Evolutionary conservation across 495 filamentous ascomycete species (phyloP).

Genomic region (Penicillium silybi): DNA sequence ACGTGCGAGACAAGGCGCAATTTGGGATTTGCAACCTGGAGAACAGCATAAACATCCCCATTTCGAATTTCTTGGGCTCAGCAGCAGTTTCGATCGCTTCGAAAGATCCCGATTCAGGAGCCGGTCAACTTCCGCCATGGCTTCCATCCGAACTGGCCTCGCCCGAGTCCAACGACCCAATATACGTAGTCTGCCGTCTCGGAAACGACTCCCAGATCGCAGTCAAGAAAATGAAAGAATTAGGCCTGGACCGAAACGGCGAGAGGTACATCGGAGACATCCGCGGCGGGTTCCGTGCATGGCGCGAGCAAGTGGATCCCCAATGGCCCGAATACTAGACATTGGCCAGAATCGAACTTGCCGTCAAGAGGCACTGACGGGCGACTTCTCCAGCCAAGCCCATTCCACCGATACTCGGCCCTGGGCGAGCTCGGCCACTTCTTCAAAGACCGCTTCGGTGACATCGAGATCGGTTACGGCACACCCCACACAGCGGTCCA

Average conservation of each 20-base stretch:
- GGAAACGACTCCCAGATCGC: slow-evolving; percentile 89
- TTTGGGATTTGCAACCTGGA: slow-evolving; percentile 74
- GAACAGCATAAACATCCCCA: slow-evolving; percentile 75
- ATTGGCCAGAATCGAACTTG: not conserved
- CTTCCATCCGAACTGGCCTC: slow-evolving; percentile 32
- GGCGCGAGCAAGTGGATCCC: slow-evolving; percentile 72
- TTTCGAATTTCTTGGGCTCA: slow-evolving; percentile 52
- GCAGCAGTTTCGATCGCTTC: slow-evolving; percentile 1
- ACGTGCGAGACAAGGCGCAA: slow-evolving; percentile 80
- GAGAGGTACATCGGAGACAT: slow-evolving; percentile 70
- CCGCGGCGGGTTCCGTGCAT: slow-evolving; percentile 75
- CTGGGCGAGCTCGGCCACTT: slow-evolving; percentile 49
- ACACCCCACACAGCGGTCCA: slow-evolving; percentile 72
- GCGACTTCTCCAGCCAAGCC: slow-evolving; percentile 56
- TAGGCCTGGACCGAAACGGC: slow-evolving; percentile 55
- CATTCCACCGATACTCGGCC: slow-evolving; percentile 63
- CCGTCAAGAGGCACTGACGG: slow-evolving; percentile 11
- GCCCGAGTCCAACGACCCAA: slow-evolving; percentile 29
- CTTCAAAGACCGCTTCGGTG: slow-evolving; percentile 54
- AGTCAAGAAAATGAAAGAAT: slow-evolving; percentile 64
- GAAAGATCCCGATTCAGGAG: not conserved
- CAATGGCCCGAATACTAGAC: slow-evolving; percentile 61
- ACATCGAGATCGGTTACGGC: slow-evolving; percentile 63
- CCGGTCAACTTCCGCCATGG: slow-evolving; percentile 34
- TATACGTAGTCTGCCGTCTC: slow-evolving; percentile 79